A percentile compares a stretch with the other conserved stretches of the same genome.
phyloP scores from a whole-genome alignment of 345 rosid species.

The Camelina neglecta region DNA sequence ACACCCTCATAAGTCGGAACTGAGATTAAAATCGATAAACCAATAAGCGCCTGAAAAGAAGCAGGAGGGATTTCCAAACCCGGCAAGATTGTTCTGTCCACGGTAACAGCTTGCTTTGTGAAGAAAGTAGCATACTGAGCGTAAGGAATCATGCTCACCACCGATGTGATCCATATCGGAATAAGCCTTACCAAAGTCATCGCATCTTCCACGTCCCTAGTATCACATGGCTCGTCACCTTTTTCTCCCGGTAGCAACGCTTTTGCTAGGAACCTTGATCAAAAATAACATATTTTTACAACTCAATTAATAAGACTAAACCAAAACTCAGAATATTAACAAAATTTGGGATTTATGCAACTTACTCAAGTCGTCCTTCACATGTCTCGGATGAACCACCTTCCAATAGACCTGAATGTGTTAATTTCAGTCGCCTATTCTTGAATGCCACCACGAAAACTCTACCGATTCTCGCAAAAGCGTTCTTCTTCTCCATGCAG shows the following conservation, averaged over 20 bases:
- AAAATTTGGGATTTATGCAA: neutral
- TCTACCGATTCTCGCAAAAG: slow-evolving; percentile 39
- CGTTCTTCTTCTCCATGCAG: slow-evolving; percentile 13
- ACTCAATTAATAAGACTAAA: neutral
- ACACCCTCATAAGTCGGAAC: slow-evolving; percentile 70
- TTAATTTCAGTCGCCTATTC: slow-evolving; percentile 33
- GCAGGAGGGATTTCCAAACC: slow-evolving; percentile 71
- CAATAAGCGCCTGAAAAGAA: slow-evolving; percentile 65
- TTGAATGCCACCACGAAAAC: slow-evolving; percentile 39
- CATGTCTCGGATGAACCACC: slow-evolving; percentile 14
- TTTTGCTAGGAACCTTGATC: slow-evolving; percentile 52
- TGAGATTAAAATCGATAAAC: slow-evolving; percentile 63
- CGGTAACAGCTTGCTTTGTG: slow-evolving; percentile 83
- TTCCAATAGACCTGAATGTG: neutral
- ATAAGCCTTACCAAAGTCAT: slow-evolving; percentile 69
- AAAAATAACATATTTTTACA: slow-evolving; percentile 1
- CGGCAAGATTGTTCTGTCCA: slow-evolving; percentile 59
- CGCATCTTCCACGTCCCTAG: slow-evolving; percentile 80
- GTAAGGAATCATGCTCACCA: slow-evolving; percentile 62
- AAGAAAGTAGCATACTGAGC: slow-evolving; percentile 76
- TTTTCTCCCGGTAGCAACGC: slow-evolving; percentile 50
- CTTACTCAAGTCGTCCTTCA: slow-evolving; percentile 30
- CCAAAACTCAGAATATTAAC: neutral
- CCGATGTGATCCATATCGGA: slow-evolving; percentile 78
- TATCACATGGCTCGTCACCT: slow-evolving; percentile 53